Evolutionary conservation across 352 stramenopile species (phyloP).

Genomic region (Phytophthora cajani): DNA sequence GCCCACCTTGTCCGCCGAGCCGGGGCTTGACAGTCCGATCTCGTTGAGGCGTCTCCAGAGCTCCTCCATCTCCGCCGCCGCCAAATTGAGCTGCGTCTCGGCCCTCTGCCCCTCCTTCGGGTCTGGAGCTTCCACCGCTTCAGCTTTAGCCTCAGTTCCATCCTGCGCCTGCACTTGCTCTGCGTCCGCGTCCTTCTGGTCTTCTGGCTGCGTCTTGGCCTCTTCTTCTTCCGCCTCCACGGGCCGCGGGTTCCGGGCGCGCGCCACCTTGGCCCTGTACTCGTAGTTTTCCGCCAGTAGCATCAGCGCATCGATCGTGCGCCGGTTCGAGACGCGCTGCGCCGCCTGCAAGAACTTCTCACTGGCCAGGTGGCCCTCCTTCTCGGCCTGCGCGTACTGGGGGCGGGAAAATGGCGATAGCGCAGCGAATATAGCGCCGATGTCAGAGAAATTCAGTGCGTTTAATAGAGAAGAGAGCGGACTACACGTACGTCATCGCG

Average conservation of each 20-base stretch:
- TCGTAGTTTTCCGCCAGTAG: conserved; percentile 84
- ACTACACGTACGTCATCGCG: conserved; percentile 57
- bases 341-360: conserved; percentile 74
- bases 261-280: conserved; percentile 72
- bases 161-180: neutral
- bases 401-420: neutral
- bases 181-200: neutral
- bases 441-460: conserved; percentile 6
- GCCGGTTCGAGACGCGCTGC: conserved; percentile 60
- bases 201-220: conserved; percentile 4
- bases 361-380: conserved; percentile 74
- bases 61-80: conserved; percentile 84
- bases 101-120: conserved; percentile 46
- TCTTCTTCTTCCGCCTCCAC: conserved; percentile 19
- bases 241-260: conserved; percentile 42
- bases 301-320: conserved; percentile 73
- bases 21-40: conserved; percentile 70
- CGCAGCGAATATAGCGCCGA: neutral
- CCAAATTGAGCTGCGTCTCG: conserved; percentile 70
- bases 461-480: neutral
- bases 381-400: conserved; percentile 63
- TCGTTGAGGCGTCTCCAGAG: conserved; percentile 81
- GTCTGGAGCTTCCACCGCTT: conserved; percentile 16
- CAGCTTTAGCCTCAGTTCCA: neutral
- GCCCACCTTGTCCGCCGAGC: conserved; percentile 62